A percentile compares a stretch with the other conserved stretches of the same genome.
These are phyloP conservation scores for Psophocarpus tetragonolobus DNA, from an alignment of 306 rosid species.

Conservation along the genomic window DNA sequence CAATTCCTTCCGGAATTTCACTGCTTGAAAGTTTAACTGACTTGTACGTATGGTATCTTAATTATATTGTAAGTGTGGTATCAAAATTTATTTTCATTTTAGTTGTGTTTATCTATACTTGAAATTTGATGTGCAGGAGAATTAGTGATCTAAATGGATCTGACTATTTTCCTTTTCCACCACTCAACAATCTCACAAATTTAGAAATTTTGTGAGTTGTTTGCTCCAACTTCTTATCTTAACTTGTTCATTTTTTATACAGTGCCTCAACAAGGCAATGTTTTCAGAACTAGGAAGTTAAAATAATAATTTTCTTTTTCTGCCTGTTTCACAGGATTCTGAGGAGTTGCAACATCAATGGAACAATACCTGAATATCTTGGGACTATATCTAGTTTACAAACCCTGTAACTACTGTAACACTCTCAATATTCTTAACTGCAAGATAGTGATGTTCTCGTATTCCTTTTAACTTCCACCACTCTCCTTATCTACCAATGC, in stretches of 20 bases:
- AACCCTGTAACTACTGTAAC: conserved; percentile 24
- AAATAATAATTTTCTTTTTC: conserved; percentile 1
- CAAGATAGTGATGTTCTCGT: not conserved
- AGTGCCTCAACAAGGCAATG: not conserved
- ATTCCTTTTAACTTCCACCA: not conserved
- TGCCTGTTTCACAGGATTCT: conserved; percentile 7
- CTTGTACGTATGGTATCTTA: conserved; percentile 49
- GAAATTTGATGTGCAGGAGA: conserved; percentile 53
- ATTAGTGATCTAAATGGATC: conserved; percentile 24
- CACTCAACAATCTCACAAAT: conserved; percentile 34
- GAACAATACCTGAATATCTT: conserved; percentile 24
- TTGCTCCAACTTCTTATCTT: not conserved
- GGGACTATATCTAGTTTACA: not conserved
- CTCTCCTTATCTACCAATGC: not conserved
- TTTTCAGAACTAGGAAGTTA: conserved; percentile 36
- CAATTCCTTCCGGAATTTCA: conserved; percentile 47
- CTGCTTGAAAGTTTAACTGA: conserved; percentile 34
- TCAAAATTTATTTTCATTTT: not conserved
- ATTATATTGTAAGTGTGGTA: not conserved
- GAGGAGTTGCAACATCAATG: conserved; percentile 40
- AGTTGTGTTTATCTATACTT: not conserved
- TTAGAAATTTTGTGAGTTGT: conserved; percentile 50
- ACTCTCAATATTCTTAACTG: conserved; percentile 34
- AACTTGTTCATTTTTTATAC: not conserved
- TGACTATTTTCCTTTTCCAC: conserved; percentile 43